Percentiles rank a stretch among this genome's conserved stretches.
These are phyloP conservation scores for Haplosporangium gracile DNA, from an alignment of 192 early-diverging fungal species.

Conservation along the genomic window DNA sequence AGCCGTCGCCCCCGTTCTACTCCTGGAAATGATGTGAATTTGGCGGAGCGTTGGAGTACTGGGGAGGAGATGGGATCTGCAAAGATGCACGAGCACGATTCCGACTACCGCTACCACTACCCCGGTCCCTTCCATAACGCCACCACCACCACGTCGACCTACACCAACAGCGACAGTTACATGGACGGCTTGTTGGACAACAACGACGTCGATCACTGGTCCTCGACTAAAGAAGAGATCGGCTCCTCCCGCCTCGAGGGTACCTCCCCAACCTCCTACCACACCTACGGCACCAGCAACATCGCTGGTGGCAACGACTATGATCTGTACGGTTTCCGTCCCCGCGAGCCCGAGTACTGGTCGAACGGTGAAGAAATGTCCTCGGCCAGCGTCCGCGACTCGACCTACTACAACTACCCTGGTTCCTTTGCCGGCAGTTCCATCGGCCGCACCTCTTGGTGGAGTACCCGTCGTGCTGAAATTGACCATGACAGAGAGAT, in stretches of 20 bases:
- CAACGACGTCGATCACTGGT: constrained; percentile 13
- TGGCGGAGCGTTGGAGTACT: neutral
- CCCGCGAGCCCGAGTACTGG: constrained; percentile 38
- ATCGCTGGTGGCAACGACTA: constrained; percentile 7
- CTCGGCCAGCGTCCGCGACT: constrained; percentile 35
- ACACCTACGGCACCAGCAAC: neutral
- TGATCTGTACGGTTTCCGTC: neutral
- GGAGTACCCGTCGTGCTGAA: constrained; percentile 8
- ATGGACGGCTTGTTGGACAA: constrained; percentile 33
- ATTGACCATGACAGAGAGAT: constrained; percentile 21
- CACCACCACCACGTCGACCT: neutral
- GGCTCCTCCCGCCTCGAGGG: constrained; percentile 41
- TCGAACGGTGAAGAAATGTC: constrained; percentile 50
- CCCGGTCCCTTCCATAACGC: constrained; percentile 2
- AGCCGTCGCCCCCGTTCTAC: constrained; percentile 16
- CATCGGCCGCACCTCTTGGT: constrained; percentile 35
- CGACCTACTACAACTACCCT: constrained; percentile 40
- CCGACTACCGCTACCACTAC: neutral
- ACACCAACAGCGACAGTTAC: constrained; percentile 28
- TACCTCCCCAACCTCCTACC: neutral
- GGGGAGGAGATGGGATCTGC: constrained; percentile 8
- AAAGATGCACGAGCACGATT: constrained; percentile 1
- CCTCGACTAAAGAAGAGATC: constrained; percentile 43
- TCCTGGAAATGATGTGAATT: neutral
- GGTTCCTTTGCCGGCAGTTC: constrained; percentile 35